These are phyloP conservation scores for Albizia julibrissin DNA, from an alignment of 306 rosid species.

Conservation along the genomic window DNA sequence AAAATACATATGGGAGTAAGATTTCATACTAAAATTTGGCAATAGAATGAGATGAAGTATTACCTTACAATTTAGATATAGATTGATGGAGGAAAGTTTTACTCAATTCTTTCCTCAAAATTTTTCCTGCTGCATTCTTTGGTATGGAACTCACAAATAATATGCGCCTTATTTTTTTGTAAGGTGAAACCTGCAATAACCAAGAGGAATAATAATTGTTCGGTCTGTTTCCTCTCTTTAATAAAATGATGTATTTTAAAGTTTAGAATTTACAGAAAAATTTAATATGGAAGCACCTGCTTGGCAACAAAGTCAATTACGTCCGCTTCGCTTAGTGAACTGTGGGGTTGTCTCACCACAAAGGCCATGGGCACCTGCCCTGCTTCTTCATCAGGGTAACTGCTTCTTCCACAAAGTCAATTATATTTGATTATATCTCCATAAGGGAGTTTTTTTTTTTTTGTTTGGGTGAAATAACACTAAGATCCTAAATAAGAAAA, in stretches of 20 bases:
- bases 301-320: constrained; percentile 56
- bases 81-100: constrained; percentile 31
- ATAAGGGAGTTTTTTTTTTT: no score
- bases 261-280: neutral
- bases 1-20: no score
- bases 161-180: constrained; percentile 57
- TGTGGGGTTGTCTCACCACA: constrained; percentile 49
- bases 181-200: constrained; percentile 52
- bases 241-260: neutral
- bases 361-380: constrained; percentile 79
- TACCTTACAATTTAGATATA: constrained; percentile 36
- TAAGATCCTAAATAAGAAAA: no score
- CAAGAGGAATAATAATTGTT: neutral
- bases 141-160: constrained; percentile 51
- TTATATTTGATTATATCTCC: neutral
- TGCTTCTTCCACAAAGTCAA: constrained; percentile 11
- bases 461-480: no score
- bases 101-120: constrained; percentile 54
- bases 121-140: constrained; percentile 58
- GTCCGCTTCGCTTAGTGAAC: constrained; percentile 41
- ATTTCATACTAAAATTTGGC: neutral
- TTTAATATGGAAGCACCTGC: constrained; percentile 35
- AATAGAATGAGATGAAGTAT: neutral
- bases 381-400: constrained; percentile 72
- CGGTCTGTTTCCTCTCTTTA: neutral